Base-by-base conservation (phyloP, 768 basidiomycete species). In the Tephrocybe rancida region DNA sequence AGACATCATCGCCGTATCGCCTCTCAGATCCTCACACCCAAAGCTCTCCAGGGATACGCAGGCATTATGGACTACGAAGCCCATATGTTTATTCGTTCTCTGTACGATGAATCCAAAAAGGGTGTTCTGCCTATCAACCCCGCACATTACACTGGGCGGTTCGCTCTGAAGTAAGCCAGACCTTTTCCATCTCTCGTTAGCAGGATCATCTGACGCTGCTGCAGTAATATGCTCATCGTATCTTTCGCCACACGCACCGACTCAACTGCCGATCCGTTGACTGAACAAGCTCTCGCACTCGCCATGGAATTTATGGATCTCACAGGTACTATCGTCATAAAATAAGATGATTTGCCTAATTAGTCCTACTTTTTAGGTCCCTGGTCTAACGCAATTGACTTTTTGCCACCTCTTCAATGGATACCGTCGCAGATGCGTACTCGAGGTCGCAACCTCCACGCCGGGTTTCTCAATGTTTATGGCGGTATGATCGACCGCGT, bases 221-320 rank as follows among this genome's bases (percentile, higher is more conserved):
- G n/a, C n/a, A 77, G 74, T 64, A 79, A 79, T 60, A 79, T 79
- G 73, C 63, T 79, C 8, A 69, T 68, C 0, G 65, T 78, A 27
- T 62, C 68, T 24, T 78, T 78, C 56, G 75, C 70, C 0, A 72
- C 65, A 13, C 75, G 77, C 5, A 77, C 75, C 0, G 73, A 71
- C 37, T 67, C 67, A 21, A 69, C 70, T 9, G 48, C 63, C 19
- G 67, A 78, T 50, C 71, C 75, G 0, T 57, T 76, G 4, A 71
- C 75, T 9, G 66, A 58, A 27, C 57, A 61, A 5, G 68, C 70
- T 14, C 64, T 78, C 6, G 50, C 58, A 5, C 58, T 80, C n/a
- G 69, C 71, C 7, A 66, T 67, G 11, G 78, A 79, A 54, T 80
- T 77, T 51, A 79, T 78, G 74, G 72, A 30, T 57, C 72, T 62